Percentiles rank a stretch among this genome's conserved stretches.
These are phyloP conservation scores for Leonotis leonurus DNA, from an alignment of 257 asterid genomes.

Conservation along the genomic window DNA sequence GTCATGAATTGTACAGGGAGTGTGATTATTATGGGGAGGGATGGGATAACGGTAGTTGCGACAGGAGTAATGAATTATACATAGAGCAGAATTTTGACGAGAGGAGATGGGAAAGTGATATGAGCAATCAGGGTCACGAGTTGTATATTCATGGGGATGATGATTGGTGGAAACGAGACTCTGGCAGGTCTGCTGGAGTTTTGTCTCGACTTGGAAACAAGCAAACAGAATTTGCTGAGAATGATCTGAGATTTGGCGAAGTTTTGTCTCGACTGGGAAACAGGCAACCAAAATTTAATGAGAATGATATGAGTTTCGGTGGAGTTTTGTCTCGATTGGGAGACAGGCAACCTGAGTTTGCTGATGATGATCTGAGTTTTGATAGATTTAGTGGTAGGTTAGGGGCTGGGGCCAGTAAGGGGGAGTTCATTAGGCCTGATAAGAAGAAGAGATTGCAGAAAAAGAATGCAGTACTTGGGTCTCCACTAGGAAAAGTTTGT, in stretches of 20 bases:
- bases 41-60: slow-evolving; percentile 18
- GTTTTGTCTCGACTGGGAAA: slow-evolving; percentile 13
- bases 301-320: slow-evolving; percentile 25
- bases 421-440: slow-evolving; percentile 28
- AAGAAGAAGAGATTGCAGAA: slow-evolving; percentile 43
- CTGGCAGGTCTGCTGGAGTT: slow-evolving; percentile 18
- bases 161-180: slow-evolving; percentile 15
- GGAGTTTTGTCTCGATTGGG: slow-evolving; percentile 19
- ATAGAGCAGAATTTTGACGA: slow-evolving; percentile 20
- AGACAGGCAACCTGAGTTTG: slow-evolving; percentile 9
- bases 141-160: neutral
- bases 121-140: neutral
- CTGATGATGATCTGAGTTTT: slow-evolving; percentile 23
- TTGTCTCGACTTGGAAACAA: slow-evolving; percentile 13
- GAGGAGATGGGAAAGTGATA: slow-evolving; percentile 27
- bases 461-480: slow-evolving; percentile 44
- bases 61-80: slow-evolving; percentile 17
- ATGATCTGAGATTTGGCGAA: slow-evolving; percentile 28
- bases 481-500: slow-evolving; percentile 38
- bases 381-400: no score
- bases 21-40: slow-evolving; percentile 28
- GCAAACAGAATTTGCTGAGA: slow-evolving; percentile 10
- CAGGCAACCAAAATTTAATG: slow-evolving; percentile 13
- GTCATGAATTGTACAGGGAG: slow-evolving; percentile 22
- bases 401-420: slow-evolving; percentile 26